Evolutionary conservation across 129 eudicot genomes (phyloP).

Genomic region (Kitagawia praeruptora): DNA sequence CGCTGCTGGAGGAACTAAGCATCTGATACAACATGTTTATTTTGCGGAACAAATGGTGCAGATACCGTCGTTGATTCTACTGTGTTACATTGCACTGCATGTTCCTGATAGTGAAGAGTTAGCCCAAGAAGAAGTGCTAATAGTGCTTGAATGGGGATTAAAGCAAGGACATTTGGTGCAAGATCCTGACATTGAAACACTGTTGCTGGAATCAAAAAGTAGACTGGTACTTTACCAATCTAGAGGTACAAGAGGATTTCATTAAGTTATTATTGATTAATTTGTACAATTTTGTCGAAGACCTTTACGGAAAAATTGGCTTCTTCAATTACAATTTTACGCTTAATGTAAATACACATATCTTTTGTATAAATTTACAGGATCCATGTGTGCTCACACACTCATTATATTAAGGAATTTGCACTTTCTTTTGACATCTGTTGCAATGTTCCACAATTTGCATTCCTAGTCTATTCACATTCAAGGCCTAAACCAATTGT

Average conservation of each 20-base stretch:
- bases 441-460: neutral
- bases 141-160: conserved; percentile 56
- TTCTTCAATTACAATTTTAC: neutral
- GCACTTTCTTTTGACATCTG: neutral
- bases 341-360: conserved; percentile 17
- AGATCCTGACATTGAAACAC: conserved; percentile 34
- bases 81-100: conserved; percentile 52
- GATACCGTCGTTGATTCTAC: conserved; percentile 34
- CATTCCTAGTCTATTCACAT: neutral
- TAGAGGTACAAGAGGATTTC: conserved; percentile 36
- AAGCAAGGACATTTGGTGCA: conserved; percentile 50
- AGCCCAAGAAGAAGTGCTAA: conserved; percentile 57
- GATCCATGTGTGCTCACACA: conserved; percentile 11
- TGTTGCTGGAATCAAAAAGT: conserved; percentile 48
- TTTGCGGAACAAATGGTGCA: conserved; percentile 51
- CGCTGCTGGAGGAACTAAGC: conserved; percentile 51
- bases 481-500: too few relatives aligned
- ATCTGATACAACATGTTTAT: conserved; percentile 51
- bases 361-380: conserved; percentile 12
- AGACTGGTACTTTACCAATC: conserved; percentile 63
- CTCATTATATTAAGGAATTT: neutral
- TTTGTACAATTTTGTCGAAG: conserved; percentile 5
- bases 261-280: neutral
- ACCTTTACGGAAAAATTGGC: neutral
- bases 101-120: conserved; percentile 56